Evolutionary conservation across 1,139 yeast genomes (phyloP).

Genomic region (Zygoascus meyerae): DNA sequence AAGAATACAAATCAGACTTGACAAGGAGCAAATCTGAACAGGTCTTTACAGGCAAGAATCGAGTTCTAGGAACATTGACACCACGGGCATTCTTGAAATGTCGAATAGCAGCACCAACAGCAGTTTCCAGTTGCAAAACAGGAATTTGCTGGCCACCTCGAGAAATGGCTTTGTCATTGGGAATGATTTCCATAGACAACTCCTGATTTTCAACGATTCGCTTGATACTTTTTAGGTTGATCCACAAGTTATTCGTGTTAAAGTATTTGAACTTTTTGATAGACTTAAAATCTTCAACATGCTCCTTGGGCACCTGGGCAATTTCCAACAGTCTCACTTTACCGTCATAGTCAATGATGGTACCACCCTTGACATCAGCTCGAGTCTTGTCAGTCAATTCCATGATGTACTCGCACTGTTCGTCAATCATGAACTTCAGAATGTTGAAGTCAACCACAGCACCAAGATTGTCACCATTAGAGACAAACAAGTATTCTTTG

Average conservation of each 20-base stretch:
- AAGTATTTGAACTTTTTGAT: constrained; percentile 96
- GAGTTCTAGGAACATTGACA: constrained; percentile 94
- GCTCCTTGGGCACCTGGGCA: constrained; percentile 98
- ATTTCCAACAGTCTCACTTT: constrained; percentile 91
- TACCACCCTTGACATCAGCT: constrained; percentile 99
- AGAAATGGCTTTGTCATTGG: constrained; percentile 79
- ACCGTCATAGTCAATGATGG: constrained; percentile 93
- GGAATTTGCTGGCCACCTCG: constrained; percentile 72
- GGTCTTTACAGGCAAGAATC: constrained; percentile 97
- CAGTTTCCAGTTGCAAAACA: constrained; percentile 94
- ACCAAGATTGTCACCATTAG: constrained; percentile 97
- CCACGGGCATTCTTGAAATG: constrained; percentile 95
- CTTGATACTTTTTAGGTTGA: constrained; percentile 88
- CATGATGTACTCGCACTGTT: constrained; percentile 93
- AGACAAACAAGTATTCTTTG: constrained; percentile 88
- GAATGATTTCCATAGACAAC: constrained; percentile 88
- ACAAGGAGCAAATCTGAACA: constrained; percentile 91
- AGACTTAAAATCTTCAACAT: constrained; percentile 95
- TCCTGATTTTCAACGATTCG: constrained; percentile 81
- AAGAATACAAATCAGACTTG: constrained; percentile 88
- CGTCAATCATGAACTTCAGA: constrained; percentile 85
- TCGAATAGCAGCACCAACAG: constrained; percentile 98
- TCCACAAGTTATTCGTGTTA: constrained; percentile 98
- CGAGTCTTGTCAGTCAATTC: constrained; percentile 97
- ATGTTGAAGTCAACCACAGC: constrained; percentile 95